Evolutionary conservation across 2,329 filamentous ascomycete species (phyloP).

Genomic region (Hymenoscyphus repandus): DNA sequence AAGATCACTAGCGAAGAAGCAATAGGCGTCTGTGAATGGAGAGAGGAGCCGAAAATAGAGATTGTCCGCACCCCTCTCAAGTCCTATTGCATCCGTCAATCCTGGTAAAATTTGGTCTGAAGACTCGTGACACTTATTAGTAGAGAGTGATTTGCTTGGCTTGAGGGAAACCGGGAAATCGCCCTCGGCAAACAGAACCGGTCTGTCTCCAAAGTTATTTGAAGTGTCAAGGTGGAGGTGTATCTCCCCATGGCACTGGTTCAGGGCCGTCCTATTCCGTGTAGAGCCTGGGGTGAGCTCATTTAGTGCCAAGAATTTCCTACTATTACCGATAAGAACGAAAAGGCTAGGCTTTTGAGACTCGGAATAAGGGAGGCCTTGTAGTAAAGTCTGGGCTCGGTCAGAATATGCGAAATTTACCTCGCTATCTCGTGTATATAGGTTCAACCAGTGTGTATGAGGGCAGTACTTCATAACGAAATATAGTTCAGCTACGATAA

Average conservation of each 20-base stretch:
- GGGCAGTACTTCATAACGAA: conserved; percentile 21
- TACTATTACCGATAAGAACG: conserved; percentile 22
- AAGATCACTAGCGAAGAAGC: conserved; percentile 27
- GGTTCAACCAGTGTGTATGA: conserved; percentile 24
- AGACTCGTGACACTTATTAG: conserved; percentile 16
- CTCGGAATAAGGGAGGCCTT: conserved; percentile 21
- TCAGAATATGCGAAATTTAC: conserved; percentile 20
- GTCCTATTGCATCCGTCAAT: background rate
- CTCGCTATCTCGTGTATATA: conserved; percentile 20
- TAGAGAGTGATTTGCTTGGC: conserved; percentile 6
- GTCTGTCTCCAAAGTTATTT: conserved; percentile 19
- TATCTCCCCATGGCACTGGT: conserved; percentile 17
- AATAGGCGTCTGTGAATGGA: conserved; percentile 27
- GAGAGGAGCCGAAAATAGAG: conserved; percentile 22
- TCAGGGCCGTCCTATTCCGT: conserved; percentile 8
- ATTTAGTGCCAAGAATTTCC: conserved; percentile 22
- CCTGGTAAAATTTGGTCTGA: conserved; percentile 11
- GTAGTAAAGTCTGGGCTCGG: conserved; percentile 11
- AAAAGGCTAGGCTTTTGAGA: conserved; percentile 21
- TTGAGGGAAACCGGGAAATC: conserved; percentile 14
- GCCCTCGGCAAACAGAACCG: conserved; percentile 20
- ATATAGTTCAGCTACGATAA: no score
- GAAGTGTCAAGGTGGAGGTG: conserved; percentile 21
- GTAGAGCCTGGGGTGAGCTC: conserved; percentile 18
- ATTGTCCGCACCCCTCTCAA: conserved; percentile 4